phyloP scores from a whole-genome alignment of 768 basidiomycete species.

The Mrakia frigida region DNA sequence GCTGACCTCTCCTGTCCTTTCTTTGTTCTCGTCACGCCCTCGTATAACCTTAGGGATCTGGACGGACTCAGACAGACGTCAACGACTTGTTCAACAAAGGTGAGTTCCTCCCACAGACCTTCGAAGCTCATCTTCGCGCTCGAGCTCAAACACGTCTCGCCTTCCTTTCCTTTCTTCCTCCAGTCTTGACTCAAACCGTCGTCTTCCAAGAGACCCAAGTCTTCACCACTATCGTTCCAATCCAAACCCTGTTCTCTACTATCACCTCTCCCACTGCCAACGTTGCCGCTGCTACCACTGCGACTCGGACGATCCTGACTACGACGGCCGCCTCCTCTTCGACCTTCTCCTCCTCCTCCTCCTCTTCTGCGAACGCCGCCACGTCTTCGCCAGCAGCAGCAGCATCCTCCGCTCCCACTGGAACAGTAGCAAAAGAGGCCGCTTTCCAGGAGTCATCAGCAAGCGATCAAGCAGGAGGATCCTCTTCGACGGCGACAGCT shows the following conservation, averaged over 20 bases:
- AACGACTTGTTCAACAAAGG: slow-evolving; percentile 1
- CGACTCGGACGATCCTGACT: neutral
- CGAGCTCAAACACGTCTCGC: neutral
- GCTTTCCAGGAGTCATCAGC: neutral
- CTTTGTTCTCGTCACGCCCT: neutral
- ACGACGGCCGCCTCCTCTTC: neutral
- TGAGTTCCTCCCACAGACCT: neutral
- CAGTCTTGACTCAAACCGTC: neutral
- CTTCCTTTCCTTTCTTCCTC: no score
- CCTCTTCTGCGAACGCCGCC: neutral
- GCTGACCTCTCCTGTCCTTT: neutral
- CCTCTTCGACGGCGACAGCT: neutral
- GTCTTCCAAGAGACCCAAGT: neutral
- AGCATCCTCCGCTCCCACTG: neutral
- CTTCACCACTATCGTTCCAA: neutral
- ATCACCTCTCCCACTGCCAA: neutral
- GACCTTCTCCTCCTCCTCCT: neutral
- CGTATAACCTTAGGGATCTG: neutral
- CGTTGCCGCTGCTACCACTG: neutral
- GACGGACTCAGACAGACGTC: neutral
- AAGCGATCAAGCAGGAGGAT: neutral
- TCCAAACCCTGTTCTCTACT: neutral
- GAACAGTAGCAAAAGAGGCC: neutral
- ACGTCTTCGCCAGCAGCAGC: neutral
- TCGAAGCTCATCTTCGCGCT: neutral